These are phyloP conservation scores for Fagopyrum tataricum DNA, from an alignment of 148 eudicot species.

Conservation along the genomic window DNA sequence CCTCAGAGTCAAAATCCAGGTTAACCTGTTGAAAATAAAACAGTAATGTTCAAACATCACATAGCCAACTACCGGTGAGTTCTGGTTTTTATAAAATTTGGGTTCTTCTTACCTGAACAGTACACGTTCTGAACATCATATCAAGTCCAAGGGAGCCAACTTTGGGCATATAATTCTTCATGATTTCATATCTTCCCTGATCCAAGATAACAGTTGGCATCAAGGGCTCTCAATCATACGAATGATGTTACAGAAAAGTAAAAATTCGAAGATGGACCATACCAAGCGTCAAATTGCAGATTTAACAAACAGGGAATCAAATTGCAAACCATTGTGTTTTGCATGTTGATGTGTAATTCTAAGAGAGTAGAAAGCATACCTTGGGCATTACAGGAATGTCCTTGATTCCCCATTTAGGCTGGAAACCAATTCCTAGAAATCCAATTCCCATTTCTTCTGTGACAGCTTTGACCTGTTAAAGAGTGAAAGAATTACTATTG, in stretches of 20 bases:
- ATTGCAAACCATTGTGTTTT: not conserved
- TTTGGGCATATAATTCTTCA: slow-evolving; percentile 98
- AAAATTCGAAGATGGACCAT: not conserved
- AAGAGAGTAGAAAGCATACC: slow-evolving; percentile 32
- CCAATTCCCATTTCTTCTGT: slow-evolving; percentile 99
- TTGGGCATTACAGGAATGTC: slow-evolving; percentile 98
- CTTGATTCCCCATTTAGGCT: slow-evolving; percentile 77
- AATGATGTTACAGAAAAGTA: not conserved
- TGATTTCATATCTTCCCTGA: slow-evolving; percentile 97
- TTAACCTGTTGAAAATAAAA: slow-evolving; percentile 50
- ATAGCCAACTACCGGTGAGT: not conserved
- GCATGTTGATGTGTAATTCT: not conserved
- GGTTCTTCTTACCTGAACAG: slow-evolving; percentile 71
- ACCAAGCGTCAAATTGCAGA: not conserved
- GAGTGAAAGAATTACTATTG: not conserved
- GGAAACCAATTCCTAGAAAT: slow-evolving; percentile 91
- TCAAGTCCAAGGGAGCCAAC: slow-evolving; percentile 96
- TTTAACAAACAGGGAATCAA: not conserved
- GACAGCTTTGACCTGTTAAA: slow-evolving; percentile 88
- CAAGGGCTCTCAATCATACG: not conserved
- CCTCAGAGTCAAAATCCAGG: slow-evolving; percentile 91
- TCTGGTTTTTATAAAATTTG: not conserved
- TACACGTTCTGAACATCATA: slow-evolving; percentile 98
- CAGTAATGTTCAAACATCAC: slow-evolving; percentile 14
- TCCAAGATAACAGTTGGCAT: slow-evolving; percentile 16